A percentile compares a stretch with the other conserved stretches of the same genome.
phyloP scores from a whole-genome alignment of 148 eudicot genomes.

The Rhododendron molle region DNA sequence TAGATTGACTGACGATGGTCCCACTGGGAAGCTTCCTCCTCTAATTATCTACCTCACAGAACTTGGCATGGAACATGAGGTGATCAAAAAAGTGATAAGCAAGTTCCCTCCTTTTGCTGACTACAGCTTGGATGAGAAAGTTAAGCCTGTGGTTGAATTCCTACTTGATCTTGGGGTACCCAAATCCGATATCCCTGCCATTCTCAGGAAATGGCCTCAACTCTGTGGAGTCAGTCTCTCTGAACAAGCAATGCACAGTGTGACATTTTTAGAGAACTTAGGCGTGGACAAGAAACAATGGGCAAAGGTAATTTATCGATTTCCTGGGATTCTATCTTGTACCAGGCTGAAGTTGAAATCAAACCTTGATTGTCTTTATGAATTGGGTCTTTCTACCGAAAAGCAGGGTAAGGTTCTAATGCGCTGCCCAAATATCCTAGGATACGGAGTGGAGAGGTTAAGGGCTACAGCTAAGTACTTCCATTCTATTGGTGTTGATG shows the following conservation, averaged over 20 bases:
- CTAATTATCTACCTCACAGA: conserved; percentile 61
- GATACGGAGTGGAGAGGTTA: conserved; percentile 70
- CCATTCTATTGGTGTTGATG: conserved; percentile 47
- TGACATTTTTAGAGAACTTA: conserved; percentile 59
- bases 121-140: conserved; percentile 74
- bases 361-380: conserved; percentile 64
- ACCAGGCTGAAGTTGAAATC: conserved; percentile 60
- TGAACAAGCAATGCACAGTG: conserved; percentile 63
- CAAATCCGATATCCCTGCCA: conserved; percentile 54
- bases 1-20: conserved; percentile 26
- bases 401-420: conserved; percentile 59
- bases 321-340: conserved; percentile 66
- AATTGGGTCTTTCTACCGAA: conserved; percentile 68
- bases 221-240: conserved; percentile 70
- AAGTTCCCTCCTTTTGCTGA: conserved; percentile 77
- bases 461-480: conserved; percentile 51
- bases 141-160: conserved; percentile 70
- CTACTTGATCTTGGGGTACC: conserved; percentile 78
- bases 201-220: conserved; percentile 66
- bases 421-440: conserved; percentile 66
- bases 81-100: conserved; percentile 46
- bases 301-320: conserved; percentile 73
- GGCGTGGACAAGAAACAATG: conserved; percentile 65
- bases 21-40: not conserved
- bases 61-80: conserved; percentile 70